Conservation (phyloP, 2,329 filamentous ascomycete species). For the Decorospora gaudefroyi region DNA sequence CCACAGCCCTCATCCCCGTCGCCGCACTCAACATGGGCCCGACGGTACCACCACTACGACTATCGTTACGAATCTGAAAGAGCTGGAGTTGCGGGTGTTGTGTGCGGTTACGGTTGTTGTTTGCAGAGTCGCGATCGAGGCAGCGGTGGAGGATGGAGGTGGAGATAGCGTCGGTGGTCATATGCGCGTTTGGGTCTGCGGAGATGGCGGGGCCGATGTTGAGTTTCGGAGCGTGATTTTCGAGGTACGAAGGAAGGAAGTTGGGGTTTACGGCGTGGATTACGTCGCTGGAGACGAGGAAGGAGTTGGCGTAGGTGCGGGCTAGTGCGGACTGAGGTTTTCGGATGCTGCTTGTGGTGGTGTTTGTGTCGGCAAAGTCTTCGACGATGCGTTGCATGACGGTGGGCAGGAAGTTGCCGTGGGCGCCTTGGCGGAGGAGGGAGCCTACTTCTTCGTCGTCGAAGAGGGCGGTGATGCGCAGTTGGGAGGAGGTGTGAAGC, state of each 20-base stretch:
- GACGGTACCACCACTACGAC: constrained; percentile 87
- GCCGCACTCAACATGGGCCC: constrained; percentile 83
- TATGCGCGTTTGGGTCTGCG: constrained; percentile 87
- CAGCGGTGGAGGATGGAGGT: constrained; percentile 78
- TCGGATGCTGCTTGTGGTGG: constrained; percentile 71
- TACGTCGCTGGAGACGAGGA: constrained; percentile 90
- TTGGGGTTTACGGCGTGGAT: constrained; percentile 95
- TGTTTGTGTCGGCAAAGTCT: constrained; percentile 58
- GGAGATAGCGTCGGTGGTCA: constrained; percentile 90
- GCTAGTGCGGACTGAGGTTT: too few relatives aligned
- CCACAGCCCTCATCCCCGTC: constrained; percentile 80
- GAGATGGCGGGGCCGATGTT: constrained; percentile 85
- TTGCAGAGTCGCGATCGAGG: constrained; percentile 63
- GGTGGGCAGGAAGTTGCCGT: constrained; percentile 82
- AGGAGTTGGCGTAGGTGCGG: constrained; percentile 91
- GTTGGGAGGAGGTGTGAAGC: constrained; percentile 63
- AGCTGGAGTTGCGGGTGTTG: constrained; percentile 70
- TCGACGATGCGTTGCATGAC: constrained; percentile 83
- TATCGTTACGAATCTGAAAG: constrained; percentile 96
- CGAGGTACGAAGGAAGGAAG: constrained; percentile 81
- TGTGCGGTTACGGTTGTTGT: constrained; percentile 53
- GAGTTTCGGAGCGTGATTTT: constrained; percentile 81
- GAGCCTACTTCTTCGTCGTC: constrained; percentile 97
- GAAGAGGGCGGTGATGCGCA: constrained; percentile 92
- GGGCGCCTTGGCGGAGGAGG: constrained; percentile 84